A percentile compares a stretch with the other conserved stretches of the same genome.
These are phyloP conservation scores for Pneumocystis carinii DNA, from an alignment of 1,139 yeast species.

Conservation along the genomic window DNA sequence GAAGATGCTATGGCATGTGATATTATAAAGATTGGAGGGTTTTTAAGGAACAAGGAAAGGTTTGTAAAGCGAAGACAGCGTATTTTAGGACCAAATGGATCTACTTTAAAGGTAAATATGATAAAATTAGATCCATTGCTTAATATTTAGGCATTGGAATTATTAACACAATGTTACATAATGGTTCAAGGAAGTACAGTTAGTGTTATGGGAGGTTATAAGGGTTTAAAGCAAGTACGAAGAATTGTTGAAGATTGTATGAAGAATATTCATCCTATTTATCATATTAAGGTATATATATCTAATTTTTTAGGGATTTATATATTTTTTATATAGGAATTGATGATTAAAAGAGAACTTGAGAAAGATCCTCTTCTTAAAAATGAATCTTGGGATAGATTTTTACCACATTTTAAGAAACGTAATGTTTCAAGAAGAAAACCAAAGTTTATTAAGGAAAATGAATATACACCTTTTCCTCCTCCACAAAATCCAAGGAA, in stretches of 20 bases:
- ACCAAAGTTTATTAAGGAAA: constrained; percentile 59
- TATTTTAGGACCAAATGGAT: constrained; percentile 92
- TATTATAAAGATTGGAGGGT: constrained; percentile 83
- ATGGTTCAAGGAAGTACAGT: constrained; percentile 97
- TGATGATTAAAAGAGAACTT: constrained; percentile 91
- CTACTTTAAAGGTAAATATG: constrained; percentile 43
- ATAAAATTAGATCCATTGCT: neutral
- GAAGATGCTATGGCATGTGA: constrained; percentile 82
- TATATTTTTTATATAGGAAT: constrained; percentile 31
- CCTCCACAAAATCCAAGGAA: constrained; percentile 95
- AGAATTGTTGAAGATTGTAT: constrained; percentile 95
- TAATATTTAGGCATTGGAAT: constrained; percentile 54
- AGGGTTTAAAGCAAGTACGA: constrained; percentile 82
- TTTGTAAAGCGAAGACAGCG: constrained; percentile 93
- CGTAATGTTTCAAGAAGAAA: constrained; percentile 88
- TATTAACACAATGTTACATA: constrained; percentile 82
- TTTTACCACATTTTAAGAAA: constrained; percentile 92
- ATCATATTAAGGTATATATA: constrained; percentile 49
- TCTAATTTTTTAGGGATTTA: neutral
- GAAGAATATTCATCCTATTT: constrained; percentile 91
- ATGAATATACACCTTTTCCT: constrained; percentile 96
- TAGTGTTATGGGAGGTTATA: constrained; percentile 91
- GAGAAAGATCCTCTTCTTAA: constrained; percentile 92
- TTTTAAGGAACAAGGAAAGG: constrained; percentile 79
- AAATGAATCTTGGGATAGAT: constrained; percentile 92